A percentile compares a stretch with the other conserved stretches of the same genome.
Conservation (phyloP, 1,139 yeast species). For the Suhomyces wounanorum region DNA sequence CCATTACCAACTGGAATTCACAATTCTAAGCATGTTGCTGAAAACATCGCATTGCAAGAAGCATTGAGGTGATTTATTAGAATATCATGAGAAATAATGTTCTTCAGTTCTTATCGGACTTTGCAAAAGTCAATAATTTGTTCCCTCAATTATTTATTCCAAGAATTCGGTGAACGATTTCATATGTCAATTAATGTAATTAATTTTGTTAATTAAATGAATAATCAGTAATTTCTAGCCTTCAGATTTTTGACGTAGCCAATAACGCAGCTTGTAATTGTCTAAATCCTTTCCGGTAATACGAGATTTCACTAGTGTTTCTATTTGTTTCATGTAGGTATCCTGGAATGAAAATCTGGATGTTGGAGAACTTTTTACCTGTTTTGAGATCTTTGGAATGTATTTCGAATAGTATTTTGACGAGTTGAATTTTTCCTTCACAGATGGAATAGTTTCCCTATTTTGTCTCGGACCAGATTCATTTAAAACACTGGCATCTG, state of each 20-base stretch:
- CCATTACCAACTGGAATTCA: slow-evolving; percentile 11
- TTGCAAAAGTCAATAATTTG: background rate
- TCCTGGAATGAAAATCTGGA: background rate
- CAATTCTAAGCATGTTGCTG: slow-evolving; percentile 14
- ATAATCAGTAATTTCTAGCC: background rate
- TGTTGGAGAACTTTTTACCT: background rate
- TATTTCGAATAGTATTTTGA: background rate
- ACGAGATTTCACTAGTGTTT: background rate
- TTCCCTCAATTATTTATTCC: background rate
- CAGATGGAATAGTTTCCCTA: background rate
- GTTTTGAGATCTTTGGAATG: background rate
- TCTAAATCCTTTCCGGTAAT: slow-evolving; percentile 1
- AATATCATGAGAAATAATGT: background rate
- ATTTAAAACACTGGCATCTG: background rate
- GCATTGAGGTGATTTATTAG: slow-evolving; percentile 14
- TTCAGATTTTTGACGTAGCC: background rate
- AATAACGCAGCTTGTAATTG: slow-evolving; percentile 6
- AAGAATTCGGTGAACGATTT: background rate
- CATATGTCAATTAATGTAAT: background rate
- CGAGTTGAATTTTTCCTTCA: background rate
- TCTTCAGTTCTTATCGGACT: background rate
- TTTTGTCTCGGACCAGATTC: background rate
- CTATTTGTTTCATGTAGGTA: background rate
- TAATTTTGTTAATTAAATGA: background rate
- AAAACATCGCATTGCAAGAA: slow-evolving; percentile 23